phyloP scores from a whole-genome alignment of 2,329 filamentous ascomycete species.

The Pestalotiopsis sp. region DNA sequence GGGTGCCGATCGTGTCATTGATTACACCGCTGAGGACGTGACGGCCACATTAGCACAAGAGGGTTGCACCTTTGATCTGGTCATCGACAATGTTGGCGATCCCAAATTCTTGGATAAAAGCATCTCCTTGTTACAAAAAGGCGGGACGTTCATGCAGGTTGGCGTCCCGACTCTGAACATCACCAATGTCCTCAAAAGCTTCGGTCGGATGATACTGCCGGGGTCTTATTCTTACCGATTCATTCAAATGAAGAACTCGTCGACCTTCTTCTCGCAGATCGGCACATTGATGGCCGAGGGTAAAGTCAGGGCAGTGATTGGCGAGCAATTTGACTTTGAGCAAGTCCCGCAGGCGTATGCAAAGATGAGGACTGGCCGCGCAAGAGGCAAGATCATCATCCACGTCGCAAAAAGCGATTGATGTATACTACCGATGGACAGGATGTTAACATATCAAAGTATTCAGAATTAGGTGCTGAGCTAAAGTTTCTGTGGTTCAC shows the following conservation, averaged over 20 bases:
- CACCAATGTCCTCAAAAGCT: background rate
- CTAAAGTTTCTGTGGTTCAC: too few relatives aligned
- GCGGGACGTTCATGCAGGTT: background rate
- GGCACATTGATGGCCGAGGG: constrained; percentile 56
- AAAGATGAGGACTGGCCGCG: too few relatives aligned
- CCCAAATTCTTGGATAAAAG: background rate
- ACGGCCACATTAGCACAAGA: constrained; percentile 46
- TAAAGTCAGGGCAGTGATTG: constrained; percentile 55
- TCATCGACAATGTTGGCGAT: constrained; percentile 60
- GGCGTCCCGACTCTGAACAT: background rate
- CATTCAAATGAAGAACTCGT: too few relatives aligned
- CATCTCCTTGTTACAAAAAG: background rate
- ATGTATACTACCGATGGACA: too few relatives aligned
- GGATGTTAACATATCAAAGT: too few relatives aligned
- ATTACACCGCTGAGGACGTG: constrained; percentile 58
- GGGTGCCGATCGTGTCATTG: constrained; percentile 66
- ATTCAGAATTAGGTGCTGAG: too few relatives aligned
- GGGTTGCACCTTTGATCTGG: constrained; percentile 52
- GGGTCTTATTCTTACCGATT: too few relatives aligned
- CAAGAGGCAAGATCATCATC: too few relatives aligned
- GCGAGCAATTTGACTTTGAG: constrained; percentile 55
- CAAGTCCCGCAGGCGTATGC: constrained; percentile 49
- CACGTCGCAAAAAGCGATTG: too few relatives aligned
- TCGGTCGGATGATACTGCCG: too few relatives aligned
- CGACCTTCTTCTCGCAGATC: constrained; percentile 34